These are phyloP conservation scores for Trametes meyenii DNA, from an alignment of 768 basidiomycete genomes.

Conservation along the genomic window DNA sequence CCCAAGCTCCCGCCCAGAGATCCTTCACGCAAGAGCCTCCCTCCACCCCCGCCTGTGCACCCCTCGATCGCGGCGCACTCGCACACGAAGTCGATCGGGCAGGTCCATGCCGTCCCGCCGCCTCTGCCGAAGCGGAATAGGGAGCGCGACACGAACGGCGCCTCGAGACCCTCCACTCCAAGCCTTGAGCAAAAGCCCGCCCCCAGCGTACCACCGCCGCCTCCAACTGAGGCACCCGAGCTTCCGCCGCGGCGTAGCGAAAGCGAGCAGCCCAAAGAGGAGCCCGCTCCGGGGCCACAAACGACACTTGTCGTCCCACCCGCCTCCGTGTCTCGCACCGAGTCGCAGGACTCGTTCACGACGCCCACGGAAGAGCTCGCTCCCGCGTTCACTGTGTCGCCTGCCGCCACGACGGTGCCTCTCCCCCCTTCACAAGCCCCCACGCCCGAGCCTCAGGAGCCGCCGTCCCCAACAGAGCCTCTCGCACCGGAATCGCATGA, in stretches of 20 bases:
- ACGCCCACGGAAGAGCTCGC: slow-evolving; percentile 31
- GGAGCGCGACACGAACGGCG: slow-evolving; percentile 2
- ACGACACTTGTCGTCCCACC: slow-evolving; percentile 1
- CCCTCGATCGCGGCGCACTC: slow-evolving; percentile 19
- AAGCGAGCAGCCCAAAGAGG: background rate
- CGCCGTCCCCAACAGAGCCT: background rate
- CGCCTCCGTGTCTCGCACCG: slow-evolving; percentile 13
- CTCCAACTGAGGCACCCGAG: background rate
- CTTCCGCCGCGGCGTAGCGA: background rate
- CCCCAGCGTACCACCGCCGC: background rate
- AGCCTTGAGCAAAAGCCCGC: background rate
- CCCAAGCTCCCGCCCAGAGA: slow-evolving; percentile 29
- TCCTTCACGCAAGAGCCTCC: slow-evolving; percentile 23
- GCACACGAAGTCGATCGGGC: slow-evolving; percentile 1
- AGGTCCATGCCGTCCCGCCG: slow-evolving; percentile 26
- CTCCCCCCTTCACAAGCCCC: slow-evolving; percentile 24
- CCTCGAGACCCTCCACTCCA: slow-evolving; percentile 1
- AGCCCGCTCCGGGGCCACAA: background rate
- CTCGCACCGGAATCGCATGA: background rate
- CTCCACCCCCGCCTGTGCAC: slow-evolving; percentile 24
- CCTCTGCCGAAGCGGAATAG: slow-evolving; percentile 34
- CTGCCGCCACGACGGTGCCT: slow-evolving; percentile 22
- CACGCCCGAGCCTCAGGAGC: slow-evolving; percentile 19
- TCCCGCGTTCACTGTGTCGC: slow-evolving; percentile 10
- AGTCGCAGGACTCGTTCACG: slow-evolving; percentile 29